Evolutionary conservation across 805 yeast species (phyloP), one percentile per base, ranked within the genome.

Genomic region (Ogataea saltuana): DNA sequence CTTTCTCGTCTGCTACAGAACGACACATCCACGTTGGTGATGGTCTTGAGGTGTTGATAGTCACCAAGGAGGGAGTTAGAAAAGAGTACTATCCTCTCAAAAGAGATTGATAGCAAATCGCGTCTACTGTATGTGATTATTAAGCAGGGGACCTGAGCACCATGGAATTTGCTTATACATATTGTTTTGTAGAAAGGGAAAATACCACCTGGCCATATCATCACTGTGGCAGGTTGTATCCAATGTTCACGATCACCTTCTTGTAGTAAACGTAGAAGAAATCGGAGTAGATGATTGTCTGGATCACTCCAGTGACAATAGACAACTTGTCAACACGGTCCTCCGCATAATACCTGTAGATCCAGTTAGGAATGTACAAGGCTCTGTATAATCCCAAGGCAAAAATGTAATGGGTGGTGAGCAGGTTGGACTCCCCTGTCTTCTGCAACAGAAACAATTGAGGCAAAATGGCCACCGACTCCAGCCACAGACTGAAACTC

Each of bases 1-100:
- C 99, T 5, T 93, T 93, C 63, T 75, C 88, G 17, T 88, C 97
- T 7, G 99, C 97, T 16, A 91, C 98, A 15, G 99, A 93, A 70
- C 85, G 99, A 76, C 98, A 93, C 68, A 93, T 93, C 56, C 95
- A 90, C 55, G 98, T 93, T 41, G 99, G 99, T 72, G 99, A 93
- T 71, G 95, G 93, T 5, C 75, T 93, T 50, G 96, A 93, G 67
- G 83, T 93, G 37, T 71, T 85, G 52, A 86, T 93, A 55, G 90
- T 91, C 46, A 88, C 97, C 11, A 90, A 89, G 63, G 96, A 89
- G 18, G 99, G 99, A 39, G 87, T 88, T 37, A 78, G 83, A 69
- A 81, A 78, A 32, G 95, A 88, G 64, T 84, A 79, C 67, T 85
- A 70, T 63, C 95, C 95, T 46, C 75, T 93, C 64, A 88, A 93